These are phyloP conservation scores for Hanseniaspora valbyensis DNA, from an alignment of 805 yeast genomes.

Conservation along the genomic window DNA sequence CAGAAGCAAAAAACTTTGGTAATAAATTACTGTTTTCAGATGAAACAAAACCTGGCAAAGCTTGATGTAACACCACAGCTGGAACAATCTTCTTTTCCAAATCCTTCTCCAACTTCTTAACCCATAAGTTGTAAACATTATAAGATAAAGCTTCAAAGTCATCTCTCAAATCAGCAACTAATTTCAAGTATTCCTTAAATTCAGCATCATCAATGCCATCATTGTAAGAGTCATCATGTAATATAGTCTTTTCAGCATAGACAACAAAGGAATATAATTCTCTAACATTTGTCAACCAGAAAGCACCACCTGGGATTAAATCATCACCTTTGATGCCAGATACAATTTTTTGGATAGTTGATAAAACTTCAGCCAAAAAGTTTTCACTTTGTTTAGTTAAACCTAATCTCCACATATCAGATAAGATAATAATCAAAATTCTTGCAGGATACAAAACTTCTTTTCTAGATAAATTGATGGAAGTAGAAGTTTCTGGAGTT, in stretches of 20 bases:
- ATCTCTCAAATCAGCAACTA: slow-evolving; percentile 83
- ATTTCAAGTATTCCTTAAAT: slow-evolving; percentile 75
- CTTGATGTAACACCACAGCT: slow-evolving; percentile 91
- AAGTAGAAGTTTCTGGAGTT: slow-evolving; percentile 77
- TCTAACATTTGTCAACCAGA: slow-evolving; percentile 94
- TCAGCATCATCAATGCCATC: slow-evolving; percentile 83
- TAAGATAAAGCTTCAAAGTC: slow-evolving; percentile 88
- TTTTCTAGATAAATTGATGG: slow-evolving; percentile 69
- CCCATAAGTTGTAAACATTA: slow-evolving; percentile 93
- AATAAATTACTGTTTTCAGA: slow-evolving; percentile 71
- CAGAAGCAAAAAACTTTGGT: slow-evolving; percentile 66
- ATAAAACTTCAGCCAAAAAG: slow-evolving; percentile 77
- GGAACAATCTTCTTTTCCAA: slow-evolving; percentile 84
- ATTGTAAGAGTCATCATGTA: slow-evolving; percentile 67
- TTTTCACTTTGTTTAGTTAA: slow-evolving; percentile 84
- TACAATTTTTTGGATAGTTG: slow-evolving; percentile 76
- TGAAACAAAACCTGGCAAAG: slow-evolving; percentile 90
- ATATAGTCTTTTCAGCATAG: slow-evolving; percentile 84
- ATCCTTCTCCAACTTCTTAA: slow-evolving; percentile 85
- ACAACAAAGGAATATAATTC: slow-evolving; percentile 90
- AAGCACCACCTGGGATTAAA: slow-evolving; percentile 83
- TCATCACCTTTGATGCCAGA: slow-evolving; percentile 73
- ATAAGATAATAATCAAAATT: slow-evolving; percentile 77
- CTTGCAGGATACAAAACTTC: slow-evolving; percentile 95
- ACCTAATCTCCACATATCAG: slow-evolving; percentile 98